Conservation (phyloP, 768 basidiomycete species). For the Rhizopogon vinicolor region DNA sequence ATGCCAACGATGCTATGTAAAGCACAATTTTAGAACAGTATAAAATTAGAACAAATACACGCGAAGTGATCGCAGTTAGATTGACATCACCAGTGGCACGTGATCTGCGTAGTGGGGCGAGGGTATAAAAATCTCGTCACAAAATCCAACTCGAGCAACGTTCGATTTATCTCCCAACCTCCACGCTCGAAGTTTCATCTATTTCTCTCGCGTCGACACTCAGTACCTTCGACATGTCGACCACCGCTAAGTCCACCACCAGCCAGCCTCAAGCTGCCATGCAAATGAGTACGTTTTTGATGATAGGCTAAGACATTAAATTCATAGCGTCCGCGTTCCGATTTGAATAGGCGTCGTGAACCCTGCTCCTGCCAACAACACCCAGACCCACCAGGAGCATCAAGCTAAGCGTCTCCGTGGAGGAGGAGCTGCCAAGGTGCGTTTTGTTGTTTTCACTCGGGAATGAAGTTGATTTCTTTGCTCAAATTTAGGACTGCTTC, state of each 20-base stretch:
- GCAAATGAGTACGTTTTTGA: constrained; percentile 53
- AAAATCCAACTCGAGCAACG: not conserved
- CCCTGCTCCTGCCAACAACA: constrained; percentile 32
- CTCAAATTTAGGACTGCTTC: constrained; percentile 54
- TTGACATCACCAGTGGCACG: constrained; percentile 6
- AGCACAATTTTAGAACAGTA: not conserved
- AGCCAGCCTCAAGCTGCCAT: constrained; percentile 57
- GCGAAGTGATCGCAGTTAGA: not conserved
- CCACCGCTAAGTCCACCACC: constrained; percentile 30
- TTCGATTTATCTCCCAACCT: not conserved
- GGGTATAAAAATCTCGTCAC: constrained; percentile 1
- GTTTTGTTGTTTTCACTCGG: not conserved
- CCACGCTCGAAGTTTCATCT: not conserved
- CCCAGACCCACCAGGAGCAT: constrained; percentile 37
- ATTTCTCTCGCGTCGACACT: constrained; percentile 17
- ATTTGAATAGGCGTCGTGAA: constrained; percentile 39
- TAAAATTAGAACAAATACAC: not conserved
- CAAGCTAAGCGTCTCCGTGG: constrained; percentile 60
- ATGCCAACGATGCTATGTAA: not conserved
- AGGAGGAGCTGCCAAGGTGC: constrained; percentile 65
- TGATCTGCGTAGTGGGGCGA: constrained; percentile 3
- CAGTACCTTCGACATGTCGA: constrained; percentile 22
- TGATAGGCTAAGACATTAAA: not conserved
- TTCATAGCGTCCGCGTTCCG: not conserved
- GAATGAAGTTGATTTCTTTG: not conserved